A percentile compares a stretch with the other conserved stretches of the same genome.
phyloP scores from a whole-genome alignment of 768 basidiomycete species.

The Boletus rubescentipes region DNA sequence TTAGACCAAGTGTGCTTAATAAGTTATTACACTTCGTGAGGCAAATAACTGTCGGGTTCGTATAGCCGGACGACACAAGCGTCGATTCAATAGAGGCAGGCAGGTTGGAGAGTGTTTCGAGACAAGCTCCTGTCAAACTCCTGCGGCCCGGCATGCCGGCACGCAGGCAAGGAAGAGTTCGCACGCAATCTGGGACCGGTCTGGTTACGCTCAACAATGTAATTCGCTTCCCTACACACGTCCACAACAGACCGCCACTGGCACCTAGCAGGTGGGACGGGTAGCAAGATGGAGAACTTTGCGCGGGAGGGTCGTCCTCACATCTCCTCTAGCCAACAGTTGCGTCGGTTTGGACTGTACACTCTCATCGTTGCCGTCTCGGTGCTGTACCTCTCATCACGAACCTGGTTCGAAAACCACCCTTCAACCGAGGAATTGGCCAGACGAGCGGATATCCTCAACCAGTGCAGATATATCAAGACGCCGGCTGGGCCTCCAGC shows the following conservation, averaged over 20 bases:
- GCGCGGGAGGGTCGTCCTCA: not conserved
- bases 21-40: too few relatives aligned
- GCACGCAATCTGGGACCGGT: constrained; percentile 4
- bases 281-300: not conserved
- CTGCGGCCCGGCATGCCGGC: too few relatives aligned
- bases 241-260: too few relatives aligned
- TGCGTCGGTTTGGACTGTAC: constrained; percentile 9
- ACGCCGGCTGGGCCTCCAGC: constrained; percentile 42
- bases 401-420: not conserved
- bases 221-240: too few relatives aligned
- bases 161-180: not conserved
- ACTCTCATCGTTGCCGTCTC: constrained; percentile 1
- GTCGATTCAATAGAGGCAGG: not conserved
- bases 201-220: too few relatives aligned
- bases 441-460: constrained; percentile 29
- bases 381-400: constrained; percentile 5
- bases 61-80: not conserved
- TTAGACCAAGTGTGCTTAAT: too few relatives aligned
- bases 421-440: constrained; percentile 8
- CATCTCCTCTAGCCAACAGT: not conserved
- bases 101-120: constrained; percentile 2
- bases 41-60: not conserved
- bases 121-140: not conserved
- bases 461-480: constrained; percentile 45
- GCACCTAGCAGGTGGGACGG: too few relatives aligned